Percentiles rank a stretch among this genome's conserved stretches.
These are phyloP conservation scores for Typha latifolia DNA, from an alignment of 176 grass and related monocot species.

Conservation along the genomic window DNA sequence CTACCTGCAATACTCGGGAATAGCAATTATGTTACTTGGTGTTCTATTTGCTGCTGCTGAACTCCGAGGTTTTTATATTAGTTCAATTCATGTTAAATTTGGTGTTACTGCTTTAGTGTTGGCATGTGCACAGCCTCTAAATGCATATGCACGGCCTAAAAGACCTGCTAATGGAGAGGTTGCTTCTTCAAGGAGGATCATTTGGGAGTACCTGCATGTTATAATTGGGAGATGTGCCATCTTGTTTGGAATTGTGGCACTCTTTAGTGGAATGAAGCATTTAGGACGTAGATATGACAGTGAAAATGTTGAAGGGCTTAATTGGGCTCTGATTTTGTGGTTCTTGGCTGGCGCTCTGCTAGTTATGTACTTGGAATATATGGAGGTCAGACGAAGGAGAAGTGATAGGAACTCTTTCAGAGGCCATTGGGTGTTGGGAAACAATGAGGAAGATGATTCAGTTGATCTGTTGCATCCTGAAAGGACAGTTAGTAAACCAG, in stretches of 20 bases:
- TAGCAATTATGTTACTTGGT: slow-evolving; percentile 65
- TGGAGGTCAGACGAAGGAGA: slow-evolving; percentile 39
- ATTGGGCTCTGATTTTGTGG: slow-evolving; percentile 76
- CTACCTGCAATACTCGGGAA: slow-evolving; percentile 78
- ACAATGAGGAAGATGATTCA: slow-evolving; percentile 71
- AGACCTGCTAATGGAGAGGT: slow-evolving; percentile 40
- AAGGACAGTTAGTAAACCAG: slow-evolving; percentile 30
- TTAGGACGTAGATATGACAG: slow-evolving; percentile 68
- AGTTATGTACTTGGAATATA: slow-evolving; percentile 66
- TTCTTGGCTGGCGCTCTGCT: slow-evolving; percentile 47
- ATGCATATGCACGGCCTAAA: slow-evolving; percentile 66
- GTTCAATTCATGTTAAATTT: slow-evolving; percentile 81
- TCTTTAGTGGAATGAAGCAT: slow-evolving; percentile 91
- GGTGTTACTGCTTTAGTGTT: slow-evolving; percentile 54
- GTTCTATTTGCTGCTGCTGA: slow-evolving; percentile 63
- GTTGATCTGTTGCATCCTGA: slow-evolving; percentile 73
- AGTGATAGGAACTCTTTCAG: slow-evolving; percentile 29
- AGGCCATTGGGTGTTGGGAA: slow-evolving; percentile 68
- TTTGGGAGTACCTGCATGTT: slow-evolving; percentile 85
- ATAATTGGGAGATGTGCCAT: slow-evolving; percentile 71
- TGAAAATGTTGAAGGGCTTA: slow-evolving; percentile 77
- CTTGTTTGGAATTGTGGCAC: slow-evolving; percentile 45
- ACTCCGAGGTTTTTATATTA: slow-evolving; percentile 57
- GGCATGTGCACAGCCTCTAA: slow-evolving; percentile 61
- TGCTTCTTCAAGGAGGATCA: slow-evolving; percentile 32